Percentiles rank a stretch among this genome's conserved stretches.
Evolutionary conservation across 2,329 filamentous ascomycete genomes (phyloP).

Genomic region (Hymenoscyphus fraxineus): DNA sequence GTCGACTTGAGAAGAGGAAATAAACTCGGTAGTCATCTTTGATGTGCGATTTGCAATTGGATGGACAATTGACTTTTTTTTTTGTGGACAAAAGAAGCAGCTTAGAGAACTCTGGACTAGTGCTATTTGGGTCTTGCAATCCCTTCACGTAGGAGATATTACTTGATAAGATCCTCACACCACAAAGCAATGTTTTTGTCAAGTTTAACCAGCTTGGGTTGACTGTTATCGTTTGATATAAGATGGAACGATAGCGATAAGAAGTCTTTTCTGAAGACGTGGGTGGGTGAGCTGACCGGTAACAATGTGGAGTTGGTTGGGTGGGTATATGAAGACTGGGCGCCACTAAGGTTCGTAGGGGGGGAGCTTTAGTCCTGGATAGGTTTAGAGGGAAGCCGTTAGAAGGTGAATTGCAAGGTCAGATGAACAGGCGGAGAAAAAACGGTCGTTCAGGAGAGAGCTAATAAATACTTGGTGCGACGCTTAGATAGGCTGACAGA

Average conservation of each 20-base stretch:
- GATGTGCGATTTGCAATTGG: constrained; percentile 10
- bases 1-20: constrained; percentile 32
- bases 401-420: not conserved
- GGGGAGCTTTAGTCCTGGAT: not conserved
- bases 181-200: not conserved
- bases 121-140: not conserved
- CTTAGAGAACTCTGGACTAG: not conserved
- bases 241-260: constrained; percentile 17
- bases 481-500: not conserved
- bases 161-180: not conserved
- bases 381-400: not conserved
- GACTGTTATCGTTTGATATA: not conserved
- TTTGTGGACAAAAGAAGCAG: not conserved
- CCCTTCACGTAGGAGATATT: not conserved
- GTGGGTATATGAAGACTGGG: not conserved
- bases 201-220: not conserved
- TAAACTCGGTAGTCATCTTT: constrained; percentile 32
- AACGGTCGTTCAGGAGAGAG: not conserved
- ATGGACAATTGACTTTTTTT: constrained; percentile 8
- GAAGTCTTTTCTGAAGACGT: constrained; percentile 4
- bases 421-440: not conserved
- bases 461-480: not conserved
- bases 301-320: not conserved
- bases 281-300: constrained; percentile 1
- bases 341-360: not conserved